These are phyloP conservation scores for Moniliophthora roreri DNA, from an alignment of 1,284 basidiomycete genomes.

Conservation along the genomic window DNA sequence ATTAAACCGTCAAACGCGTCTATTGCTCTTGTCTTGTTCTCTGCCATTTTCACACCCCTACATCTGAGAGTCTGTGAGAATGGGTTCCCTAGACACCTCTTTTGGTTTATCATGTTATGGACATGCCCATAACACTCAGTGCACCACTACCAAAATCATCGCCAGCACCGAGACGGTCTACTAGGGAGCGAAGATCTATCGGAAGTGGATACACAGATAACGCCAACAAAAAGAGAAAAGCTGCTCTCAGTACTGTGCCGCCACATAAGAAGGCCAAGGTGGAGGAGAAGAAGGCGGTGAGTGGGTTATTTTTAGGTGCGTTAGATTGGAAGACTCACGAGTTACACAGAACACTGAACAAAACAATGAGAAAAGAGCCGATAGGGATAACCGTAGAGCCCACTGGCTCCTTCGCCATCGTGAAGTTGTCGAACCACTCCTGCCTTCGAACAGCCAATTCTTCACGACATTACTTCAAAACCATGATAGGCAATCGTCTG, in stretches of 20 bases:
- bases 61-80: too few species aligned
- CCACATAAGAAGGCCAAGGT: constrained; percentile 32
- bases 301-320: constrained; percentile 10
- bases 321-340: neutral
- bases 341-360: constrained; percentile 32
- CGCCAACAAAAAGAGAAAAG: too few species aligned
- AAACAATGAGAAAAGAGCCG: constrained; percentile 29
- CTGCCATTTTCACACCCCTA: too few species aligned
- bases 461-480: constrained; percentile 30
- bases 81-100: too few species aligned
- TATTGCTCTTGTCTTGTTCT: too few species aligned
- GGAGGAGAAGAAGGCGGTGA: constrained; percentile 38
- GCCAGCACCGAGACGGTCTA: neutral
- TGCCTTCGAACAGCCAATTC: constrained; percentile 42
- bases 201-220: neutral
- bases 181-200: neutral
- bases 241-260: neutral
- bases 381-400: constrained; percentile 34
- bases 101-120: too few species aligned
- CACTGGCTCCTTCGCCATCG: constrained; percentile 40
- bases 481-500: constrained; percentile 20
- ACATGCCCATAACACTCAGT: neutral
- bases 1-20: too few species aligned
- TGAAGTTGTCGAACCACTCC: too few species aligned
- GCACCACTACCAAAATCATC: neutral